These are phyloP conservation scores for Gardenia jasminoides DNA, from an alignment of 257 asterid species.

Conservation along the genomic window DNA sequence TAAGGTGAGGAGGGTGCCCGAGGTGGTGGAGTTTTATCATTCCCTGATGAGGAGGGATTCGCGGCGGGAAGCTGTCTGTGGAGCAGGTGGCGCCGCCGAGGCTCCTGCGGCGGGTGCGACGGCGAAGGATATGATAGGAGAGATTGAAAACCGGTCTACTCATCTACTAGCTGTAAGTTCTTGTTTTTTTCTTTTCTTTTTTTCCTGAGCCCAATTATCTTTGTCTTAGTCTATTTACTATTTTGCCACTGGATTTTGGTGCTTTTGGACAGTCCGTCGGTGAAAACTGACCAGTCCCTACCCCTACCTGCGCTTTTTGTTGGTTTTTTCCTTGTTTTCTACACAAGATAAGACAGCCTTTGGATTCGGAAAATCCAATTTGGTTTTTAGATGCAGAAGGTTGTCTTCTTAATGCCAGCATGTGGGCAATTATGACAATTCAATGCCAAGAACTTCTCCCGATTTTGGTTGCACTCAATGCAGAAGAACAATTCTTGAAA, in stretches of 20 bases:
- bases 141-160: conserved; percentile 94
- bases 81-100: conserved; percentile 41
- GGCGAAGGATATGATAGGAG: conserved; percentile 97
- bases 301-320: conserved; percentile 28
- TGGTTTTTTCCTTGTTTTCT: conserved; percentile 29
- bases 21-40: conserved; percentile 94
- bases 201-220: neutral
- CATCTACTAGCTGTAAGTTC: conserved; percentile 91
- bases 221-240: conserved; percentile 27
- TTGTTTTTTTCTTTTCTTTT: neutral
- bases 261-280: conserved; percentile 27
- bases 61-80: conserved; percentile 60
- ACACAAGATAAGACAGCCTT: conserved; percentile 45
- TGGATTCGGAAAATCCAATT: conserved; percentile 41
- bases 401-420: conserved; percentile 30
- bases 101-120: conserved; percentile 44
- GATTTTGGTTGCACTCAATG: neutral
- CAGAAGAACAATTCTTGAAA: conserved; percentile 7
- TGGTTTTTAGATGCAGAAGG: conserved; percentile 16
- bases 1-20: conserved; percentile 84
- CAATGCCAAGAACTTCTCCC: conserved; percentile 10
- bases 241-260: conserved; percentile 25
- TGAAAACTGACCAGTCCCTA: conserved; percentile 39
- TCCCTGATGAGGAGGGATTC: conserved; percentile 88
- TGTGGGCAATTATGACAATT: conserved; percentile 37